Evolutionary conservation across 306 rosid genomes (phyloP), one percentile per base, ranked within the genome.

Genomic region (Cucurbita moschata): DNA sequence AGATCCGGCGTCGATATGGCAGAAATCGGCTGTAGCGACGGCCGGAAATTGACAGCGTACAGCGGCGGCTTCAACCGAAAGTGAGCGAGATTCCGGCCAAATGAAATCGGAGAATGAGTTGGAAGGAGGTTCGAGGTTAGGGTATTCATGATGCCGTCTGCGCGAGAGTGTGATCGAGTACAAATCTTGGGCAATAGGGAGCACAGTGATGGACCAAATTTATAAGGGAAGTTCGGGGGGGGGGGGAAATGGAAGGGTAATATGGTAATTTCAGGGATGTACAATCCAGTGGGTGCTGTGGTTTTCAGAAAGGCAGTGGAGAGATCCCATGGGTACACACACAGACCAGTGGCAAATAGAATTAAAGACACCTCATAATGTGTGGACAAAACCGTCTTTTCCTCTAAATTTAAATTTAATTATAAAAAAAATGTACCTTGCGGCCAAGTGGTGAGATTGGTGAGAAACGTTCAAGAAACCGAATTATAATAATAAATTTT

Each of bases 271-370:
- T 58, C 6, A 3, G 4, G 0, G 7, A 19, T 1, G 23, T 2
- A 15, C 4, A 80, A 86, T 76, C 64, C 83, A 58, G 55, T 75
- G 88, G 88, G 86, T 74, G 85, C 86, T 63, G 81, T 82, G 85
- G 90, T 86, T 80, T 86, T 81, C 60, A 8, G 58, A 49, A 46
- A 38, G 42, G 9, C 46, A 8, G n/a, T 0, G 72, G 72, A 19
- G 56, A 46, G 56, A 67, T 67, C 30, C 72, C 7, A 67, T 67
- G 72, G 72, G 55, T 46, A 23, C 4, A 16, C 3, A 43, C 13
- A 30, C 35, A 30, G 35, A 30, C 35, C 35, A 35, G 46, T 13
- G 68, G 46, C 72, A 66, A 44, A 66, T 65, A 43, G 38, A 66
- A 19, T 66, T 66, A n/a, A 3, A 11, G 72, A 67, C 72, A 67